These are phyloP conservation scores for Hura crepitans DNA, from an alignment of 441 rosid genomes.

Conservation along the genomic window DNA sequence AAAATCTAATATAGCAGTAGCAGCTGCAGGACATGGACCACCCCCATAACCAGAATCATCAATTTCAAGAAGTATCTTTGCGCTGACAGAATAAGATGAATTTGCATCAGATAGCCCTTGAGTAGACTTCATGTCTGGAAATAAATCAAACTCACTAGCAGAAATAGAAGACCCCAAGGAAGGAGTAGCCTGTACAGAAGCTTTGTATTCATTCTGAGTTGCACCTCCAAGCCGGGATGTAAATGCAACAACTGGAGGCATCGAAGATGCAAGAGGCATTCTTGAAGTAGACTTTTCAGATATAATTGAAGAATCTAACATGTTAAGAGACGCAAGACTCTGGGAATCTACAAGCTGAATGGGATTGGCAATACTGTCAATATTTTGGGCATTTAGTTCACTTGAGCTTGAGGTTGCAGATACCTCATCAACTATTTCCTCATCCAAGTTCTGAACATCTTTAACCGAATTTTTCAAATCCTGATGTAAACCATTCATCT, in stretches of 20 bases:
- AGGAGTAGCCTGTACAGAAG: constrained; percentile 46
- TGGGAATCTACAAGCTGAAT: constrained; percentile 58
- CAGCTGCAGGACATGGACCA: constrained; percentile 97
- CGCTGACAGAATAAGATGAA: constrained; percentile 49
- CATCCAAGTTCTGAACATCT: constrained; percentile 48
- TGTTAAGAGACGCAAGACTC: constrained; percentile 61
- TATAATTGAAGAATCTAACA: constrained; percentile 68
- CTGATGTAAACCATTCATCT: constrained; percentile 38
- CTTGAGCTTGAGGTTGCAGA: constrained; percentile 55
- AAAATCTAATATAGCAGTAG: constrained; percentile 88
- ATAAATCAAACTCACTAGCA: constrained; percentile 59
- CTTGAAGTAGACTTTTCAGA: constrained; percentile 80
- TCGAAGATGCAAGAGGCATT: constrained; percentile 48
- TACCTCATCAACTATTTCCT: constrained; percentile 46
- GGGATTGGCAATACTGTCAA: constrained; percentile 36
- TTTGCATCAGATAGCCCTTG: constrained; percentile 51
- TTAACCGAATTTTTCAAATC: constrained; percentile 45
- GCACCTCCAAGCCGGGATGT: constrained; percentile 86
- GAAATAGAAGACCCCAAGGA: constrained; percentile 67
- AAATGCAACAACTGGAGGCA: constrained; percentile 74
- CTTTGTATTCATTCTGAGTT: constrained; percentile 52
- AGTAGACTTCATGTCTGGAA: constrained; percentile 58
- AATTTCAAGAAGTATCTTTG: constrained; percentile 68
- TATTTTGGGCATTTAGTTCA: constrained; percentile 44
- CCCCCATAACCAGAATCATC: constrained; percentile 95